Evolutionary conservation across 2,329 filamentous ascomycete genomes (phyloP).

Genomic region (Fusarium liriodendri): DNA sequence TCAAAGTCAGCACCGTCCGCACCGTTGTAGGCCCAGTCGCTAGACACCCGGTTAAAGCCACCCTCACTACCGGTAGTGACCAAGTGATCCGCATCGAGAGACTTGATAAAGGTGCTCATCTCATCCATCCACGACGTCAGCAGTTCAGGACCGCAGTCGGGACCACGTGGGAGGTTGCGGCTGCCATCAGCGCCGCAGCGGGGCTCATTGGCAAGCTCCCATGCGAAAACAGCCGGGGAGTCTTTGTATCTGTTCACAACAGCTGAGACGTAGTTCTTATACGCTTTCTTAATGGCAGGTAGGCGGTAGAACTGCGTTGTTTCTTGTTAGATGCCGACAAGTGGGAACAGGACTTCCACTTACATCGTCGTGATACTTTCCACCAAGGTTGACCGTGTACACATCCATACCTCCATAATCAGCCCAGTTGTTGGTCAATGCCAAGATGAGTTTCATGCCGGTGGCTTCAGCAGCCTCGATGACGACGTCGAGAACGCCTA

Average conservation of each 20-base stretch:
- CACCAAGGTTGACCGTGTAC: constrained; percentile 64
- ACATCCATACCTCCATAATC: constrained; percentile 69
- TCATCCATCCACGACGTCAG: constrained; percentile 63
- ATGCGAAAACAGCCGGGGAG: constrained; percentile 71
- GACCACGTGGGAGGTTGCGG: constrained; percentile 58
- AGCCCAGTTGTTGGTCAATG: constrained; percentile 68
- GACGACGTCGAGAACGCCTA: constrained; percentile 62
- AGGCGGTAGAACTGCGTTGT: constrained; percentile 58
- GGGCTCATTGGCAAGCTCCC: constrained; percentile 75
- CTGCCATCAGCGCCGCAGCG: constrained; percentile 59
- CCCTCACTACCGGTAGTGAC: constrained; percentile 70
- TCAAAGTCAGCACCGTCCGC: constrained; percentile 66
- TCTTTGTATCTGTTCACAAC: constrained; percentile 70
- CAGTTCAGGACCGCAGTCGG: constrained; percentile 53
- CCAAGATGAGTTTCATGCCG: constrained; percentile 64
- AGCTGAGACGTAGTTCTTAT: constrained; percentile 67
- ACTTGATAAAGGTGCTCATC: constrained; percentile 66
- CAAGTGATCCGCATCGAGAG: constrained; percentile 62
- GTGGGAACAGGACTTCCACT: fast-evolving
- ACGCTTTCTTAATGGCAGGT: constrained; percentile 62
- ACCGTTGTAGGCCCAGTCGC: constrained; percentile 60
- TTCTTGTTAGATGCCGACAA: fast-evolving
- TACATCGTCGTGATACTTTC: constrained; percentile 54
- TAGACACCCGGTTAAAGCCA: constrained; percentile 59
- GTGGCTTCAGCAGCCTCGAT: constrained; percentile 48